Conservation (phyloP, 2,329 filamentous ascomycete species). For the Diaporthe batatas region DNA sequence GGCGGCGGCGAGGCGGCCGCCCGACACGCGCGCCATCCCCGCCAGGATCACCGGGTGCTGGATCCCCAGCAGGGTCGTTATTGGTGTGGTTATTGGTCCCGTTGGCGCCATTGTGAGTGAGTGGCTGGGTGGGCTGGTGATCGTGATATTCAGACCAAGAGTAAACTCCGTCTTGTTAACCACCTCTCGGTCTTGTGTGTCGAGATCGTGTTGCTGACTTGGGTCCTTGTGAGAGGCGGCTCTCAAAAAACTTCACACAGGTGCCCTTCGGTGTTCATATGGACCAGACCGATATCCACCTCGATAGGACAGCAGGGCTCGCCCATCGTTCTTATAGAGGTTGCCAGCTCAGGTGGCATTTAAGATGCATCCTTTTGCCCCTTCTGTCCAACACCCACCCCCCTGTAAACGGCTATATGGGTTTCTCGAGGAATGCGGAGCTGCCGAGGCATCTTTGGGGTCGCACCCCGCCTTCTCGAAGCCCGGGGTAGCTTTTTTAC, state of each 20-base stretch:
- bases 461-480: background rate
- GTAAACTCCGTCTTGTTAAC: background rate
- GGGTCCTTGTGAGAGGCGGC: too few relatives aligned
- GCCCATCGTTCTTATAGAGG: background rate
- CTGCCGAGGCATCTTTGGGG: conserved; percentile 39
- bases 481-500: background rate
- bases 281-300: background rate
- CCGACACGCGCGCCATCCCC: conserved; percentile 91
- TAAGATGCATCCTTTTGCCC: background rate
- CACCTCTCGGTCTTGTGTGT: background rate
- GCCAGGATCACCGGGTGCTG: conserved; percentile 91
- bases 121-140: too few relatives aligned
- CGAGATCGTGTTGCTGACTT: background rate
- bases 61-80: conserved; percentile 84
- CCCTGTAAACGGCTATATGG: background rate
- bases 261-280: too few relatives aligned
- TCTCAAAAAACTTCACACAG: too few relatives aligned
- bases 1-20: conserved; percentile 82
- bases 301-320: background rate
- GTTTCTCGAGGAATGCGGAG: conserved; percentile 23
- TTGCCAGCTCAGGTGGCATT: background rate
- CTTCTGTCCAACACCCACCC: background rate
- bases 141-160: background rate
- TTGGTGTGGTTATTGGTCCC: conserved; percentile 78
- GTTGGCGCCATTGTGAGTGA: conserved; percentile 49